Base-by-base conservation (phyloP, 352 stramenopile genomes). In the Nothophytophthora sp. region DNA sequence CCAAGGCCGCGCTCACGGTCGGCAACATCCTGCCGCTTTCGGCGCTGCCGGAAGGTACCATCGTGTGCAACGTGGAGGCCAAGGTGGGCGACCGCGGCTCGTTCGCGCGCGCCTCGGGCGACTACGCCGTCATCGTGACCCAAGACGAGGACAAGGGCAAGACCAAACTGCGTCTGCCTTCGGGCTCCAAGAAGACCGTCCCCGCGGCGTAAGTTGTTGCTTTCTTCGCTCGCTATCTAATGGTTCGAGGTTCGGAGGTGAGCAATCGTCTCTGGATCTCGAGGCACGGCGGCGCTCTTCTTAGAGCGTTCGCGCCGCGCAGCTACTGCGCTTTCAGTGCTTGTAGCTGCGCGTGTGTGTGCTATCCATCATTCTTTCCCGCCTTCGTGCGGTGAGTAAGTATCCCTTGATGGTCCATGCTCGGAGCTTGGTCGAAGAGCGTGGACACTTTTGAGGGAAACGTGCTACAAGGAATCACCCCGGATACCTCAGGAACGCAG, bases 61-160 rank as follows among this genome's bases (percentile, higher is more conserved):
- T 99, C 59, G 90, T 99, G 34, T 99, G 96, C 95, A 99, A 99
- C 81, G 84, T 99, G 29, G 97, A 99, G 85, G 73, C 81, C 46
- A 80, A 90, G 58, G 84, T 95, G 39, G 97, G 97, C 54, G 97
- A 99, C 83, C 92, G 97, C 51, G 97, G 97, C 55, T 88, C 84
- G 51, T 98, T 99, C 73, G 97, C 96, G 29, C 92, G 95, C 66
- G 94, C 88, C 60, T 99, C 96, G 60, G 97, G 97, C 52, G 91
- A 98, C 80, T 99, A 99, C 87, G 96, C 95, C 50, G 96, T 99
- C 60, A 97, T 99, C 52, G 96, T 99, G 67, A 91, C 92, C 54
- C 97, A 99, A 78, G 97, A 99, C 74, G 94, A 99, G 50, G 97
- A 99, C 60, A 99, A 99, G 84, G 93, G 88, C 60, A 99, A 93